phyloP scores from a whole-genome alignment of 345 rosid genomes.

The Mercurialis annua region DNA sequence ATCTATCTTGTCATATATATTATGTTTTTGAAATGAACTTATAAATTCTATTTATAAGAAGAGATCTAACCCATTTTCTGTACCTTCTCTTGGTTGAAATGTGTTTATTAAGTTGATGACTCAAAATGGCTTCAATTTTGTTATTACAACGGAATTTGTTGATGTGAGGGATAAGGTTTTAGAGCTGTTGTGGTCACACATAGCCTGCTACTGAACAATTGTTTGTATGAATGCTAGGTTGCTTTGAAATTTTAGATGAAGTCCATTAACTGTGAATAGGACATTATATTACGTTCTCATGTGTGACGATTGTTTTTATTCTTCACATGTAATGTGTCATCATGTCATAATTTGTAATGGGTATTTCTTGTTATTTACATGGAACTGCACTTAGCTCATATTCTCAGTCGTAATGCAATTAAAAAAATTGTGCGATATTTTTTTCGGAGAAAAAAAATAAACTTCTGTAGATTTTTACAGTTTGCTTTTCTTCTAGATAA shows the following conservation, averaged over 20 bases:
- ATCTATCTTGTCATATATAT: not conserved
- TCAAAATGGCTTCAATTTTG: not conserved
- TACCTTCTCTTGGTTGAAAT: not conserved
- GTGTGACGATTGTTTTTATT: not conserved
- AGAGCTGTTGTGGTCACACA: not conserved
- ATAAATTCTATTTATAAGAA: not conserved
- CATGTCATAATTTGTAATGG: not conserved
- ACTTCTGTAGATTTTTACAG: not conserved
- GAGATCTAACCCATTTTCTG: not conserved
- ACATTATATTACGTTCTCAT: not conserved
- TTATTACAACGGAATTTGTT: not conserved
- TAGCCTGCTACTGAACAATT: not conserved
- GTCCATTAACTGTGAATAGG: not conserved
- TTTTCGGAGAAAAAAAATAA: conserved; percentile 2
- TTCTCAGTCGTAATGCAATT: conserved; percentile 1
- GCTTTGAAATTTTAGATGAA: not conserved
- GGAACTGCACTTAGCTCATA: not conserved
- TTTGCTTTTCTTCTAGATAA: conserved; percentile 23
- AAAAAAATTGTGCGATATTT: not conserved
- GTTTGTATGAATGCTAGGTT: not conserved
- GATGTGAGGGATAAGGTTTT: not conserved
- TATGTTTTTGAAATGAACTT: not conserved
- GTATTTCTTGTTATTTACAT: not conserved
- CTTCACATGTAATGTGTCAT: not conserved
- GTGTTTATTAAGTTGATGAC: not conserved